These are phyloP conservation scores for Penicillium angulare DNA, from an alignment of 495 filamentous ascomycete genomes.

Conservation along the genomic window DNA sequence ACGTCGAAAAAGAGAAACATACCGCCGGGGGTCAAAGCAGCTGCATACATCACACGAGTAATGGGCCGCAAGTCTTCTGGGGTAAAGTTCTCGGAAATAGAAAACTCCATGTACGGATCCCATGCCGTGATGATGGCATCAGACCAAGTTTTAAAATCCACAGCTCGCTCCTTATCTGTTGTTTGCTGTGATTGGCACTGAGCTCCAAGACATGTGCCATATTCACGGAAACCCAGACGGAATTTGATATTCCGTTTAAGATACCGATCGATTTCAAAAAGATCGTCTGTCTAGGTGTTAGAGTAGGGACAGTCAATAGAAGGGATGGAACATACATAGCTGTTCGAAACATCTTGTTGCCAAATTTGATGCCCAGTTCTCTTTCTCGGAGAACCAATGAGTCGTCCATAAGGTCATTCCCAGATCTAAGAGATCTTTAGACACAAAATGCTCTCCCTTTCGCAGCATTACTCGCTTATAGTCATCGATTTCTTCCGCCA, in stretches of 20 bases:
- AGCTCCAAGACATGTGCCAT: constrained; percentile 58
- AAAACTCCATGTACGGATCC: constrained; percentile 46
- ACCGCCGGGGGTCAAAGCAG: constrained; percentile 63
- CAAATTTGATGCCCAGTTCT: constrained; percentile 52
- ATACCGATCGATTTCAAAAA: constrained; percentile 42
- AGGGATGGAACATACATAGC: constrained; percentile 30
- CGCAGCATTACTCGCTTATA: constrained; percentile 56
- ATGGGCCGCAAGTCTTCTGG: constrained; percentile 57
- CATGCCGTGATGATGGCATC: constrained; percentile 52
- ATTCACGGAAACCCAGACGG: constrained; percentile 64
- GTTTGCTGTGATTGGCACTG: constrained; percentile 44
- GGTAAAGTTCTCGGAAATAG: constrained; percentile 25
- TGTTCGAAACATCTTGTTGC: constrained; percentile 43
- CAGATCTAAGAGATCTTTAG: constrained; percentile 57
- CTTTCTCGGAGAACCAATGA: constrained; percentile 54
- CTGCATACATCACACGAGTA: constrained; percentile 64
- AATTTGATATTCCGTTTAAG: constrained; percentile 38
- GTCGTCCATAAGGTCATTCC: constrained; percentile 67
- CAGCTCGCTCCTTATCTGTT: constrained; percentile 39
- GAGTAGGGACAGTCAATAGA: background rate
- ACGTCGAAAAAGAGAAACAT: constrained; percentile 30
- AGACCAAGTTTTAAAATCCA: constrained; percentile 38
- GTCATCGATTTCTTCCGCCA: constrained; percentile 55
- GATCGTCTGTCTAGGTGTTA: constrained; percentile 28
- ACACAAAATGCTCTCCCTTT: constrained; percentile 49